Base-by-base conservation (phyloP, 148 eudicot species). In the Rhododendron ovatum region DNA sequence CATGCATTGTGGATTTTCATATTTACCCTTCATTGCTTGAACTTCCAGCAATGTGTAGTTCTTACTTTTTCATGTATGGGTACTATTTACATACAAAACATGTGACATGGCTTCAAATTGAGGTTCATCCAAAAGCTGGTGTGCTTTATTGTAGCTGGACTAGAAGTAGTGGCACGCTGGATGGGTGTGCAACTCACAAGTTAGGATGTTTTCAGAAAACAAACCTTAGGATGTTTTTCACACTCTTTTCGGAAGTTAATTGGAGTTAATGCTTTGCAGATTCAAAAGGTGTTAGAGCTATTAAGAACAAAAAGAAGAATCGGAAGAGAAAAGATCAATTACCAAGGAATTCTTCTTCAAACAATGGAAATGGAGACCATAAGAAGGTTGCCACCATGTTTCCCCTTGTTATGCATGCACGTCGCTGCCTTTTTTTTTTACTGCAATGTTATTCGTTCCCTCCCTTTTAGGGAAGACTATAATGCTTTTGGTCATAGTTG, bases 261-360 rank as follows among this genome's bases (percentile, higher is more conserved):
- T 79, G 78, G 84, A 69, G 57, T 73, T 63, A 35, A 83, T 84
- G 47, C 78, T 71, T 85, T 84, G 82, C 92, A 95, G 98, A 95
- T 74, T 89, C 94, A 12, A 93, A 95, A 90, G 90, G 91, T 26
- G 87, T 89, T 43, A 90, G 92, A 88, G 80, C 90, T 84, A 61
- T 87, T 53, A 93, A 92, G 89, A 92, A 80, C 81, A 95, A 93
- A 90, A 95, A 93, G 93, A 95, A 93, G 86, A 95, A 94, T 80
- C 92, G 95, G 33, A 91, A 93, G 85, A 91, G 92, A 86, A 95
- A 94, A 89, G 89, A 92, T 69, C 92, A 92, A 30, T 55, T 55
- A 55, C 45, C 85, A 13, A 89, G 90, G 79, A 86, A 67, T 65
- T 82, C 88, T 41, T 88, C 91, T 83, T 86, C 90, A 18, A 85